These are phyloP conservation scores for Solanum paucissectum DNA, from an alignment of 257 asterid species.

Conservation along the genomic window DNA sequence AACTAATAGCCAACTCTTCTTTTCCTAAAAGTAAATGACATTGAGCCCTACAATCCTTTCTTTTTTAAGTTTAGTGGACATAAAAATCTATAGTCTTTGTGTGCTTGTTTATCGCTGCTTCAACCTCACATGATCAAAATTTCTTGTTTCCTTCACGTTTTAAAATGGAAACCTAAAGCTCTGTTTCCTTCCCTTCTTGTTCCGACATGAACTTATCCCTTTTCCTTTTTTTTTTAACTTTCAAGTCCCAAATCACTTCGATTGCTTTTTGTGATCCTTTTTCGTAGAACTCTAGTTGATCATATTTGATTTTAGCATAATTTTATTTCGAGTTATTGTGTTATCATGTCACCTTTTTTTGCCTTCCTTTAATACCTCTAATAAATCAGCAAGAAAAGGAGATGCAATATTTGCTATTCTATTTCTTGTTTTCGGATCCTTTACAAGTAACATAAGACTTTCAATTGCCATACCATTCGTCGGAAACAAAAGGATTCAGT, in stretches of 20 bases:
- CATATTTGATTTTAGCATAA: slow-evolving; percentile 7
- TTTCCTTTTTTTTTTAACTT: slow-evolving; percentile 16
- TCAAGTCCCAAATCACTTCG: slow-evolving; percentile 14
- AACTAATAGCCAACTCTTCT: slow-evolving; percentile 16
- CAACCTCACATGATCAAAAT: slow-evolving; percentile 10
- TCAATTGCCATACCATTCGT: slow-evolving; percentile 19
- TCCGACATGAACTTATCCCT: slow-evolving; percentile 12
- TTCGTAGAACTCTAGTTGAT: not conserved
- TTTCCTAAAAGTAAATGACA: slow-evolving; percentile 16
- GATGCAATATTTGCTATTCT: not conserved
- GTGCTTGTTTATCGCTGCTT: slow-evolving; percentile 7
- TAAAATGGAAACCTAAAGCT: not conserved
- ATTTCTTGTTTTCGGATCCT: slow-evolving; percentile 11
- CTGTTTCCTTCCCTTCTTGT: slow-evolving; percentile 6
- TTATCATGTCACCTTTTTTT: slow-evolving; percentile 12
- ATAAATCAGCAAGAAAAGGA: slow-evolving; percentile 22
- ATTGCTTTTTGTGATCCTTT: slow-evolving; percentile 1
- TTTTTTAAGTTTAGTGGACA: slow-evolving; percentile 19
- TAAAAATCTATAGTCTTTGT: slow-evolving; percentile 12
- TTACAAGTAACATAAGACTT: slow-evolving; percentile 13
- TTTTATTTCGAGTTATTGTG: slow-evolving; percentile 9
- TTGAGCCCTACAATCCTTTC: slow-evolving; percentile 27
- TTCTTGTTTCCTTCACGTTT: slow-evolving; percentile 22
- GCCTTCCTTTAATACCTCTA: slow-evolving; percentile 15
- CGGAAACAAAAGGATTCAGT: too few relatives aligned